Base-by-base conservation (phyloP, 306 rosid species). In the Castanea crenata region DNA sequence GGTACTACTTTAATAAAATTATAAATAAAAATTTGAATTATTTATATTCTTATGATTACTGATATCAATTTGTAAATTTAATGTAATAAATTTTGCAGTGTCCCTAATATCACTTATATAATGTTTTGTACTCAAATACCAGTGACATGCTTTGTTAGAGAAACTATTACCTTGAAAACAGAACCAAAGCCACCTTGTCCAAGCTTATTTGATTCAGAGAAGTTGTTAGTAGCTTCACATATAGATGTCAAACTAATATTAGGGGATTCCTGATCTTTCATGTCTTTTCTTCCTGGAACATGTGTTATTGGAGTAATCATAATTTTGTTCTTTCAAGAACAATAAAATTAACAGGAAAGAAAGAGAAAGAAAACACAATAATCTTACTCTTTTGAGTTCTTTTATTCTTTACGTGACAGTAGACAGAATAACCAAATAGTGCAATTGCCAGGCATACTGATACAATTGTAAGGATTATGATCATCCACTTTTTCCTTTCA, bases 161-260 rank as follows among this genome's bases (percentile, higher is more conserved):
- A 49, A 11, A 49, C 54, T 49, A 49, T 4, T 23, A 14, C 97
- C 91, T 88, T 90, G 80, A 84, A 92, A 80, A 92, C 97, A 20
- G 92, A 84, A 10, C 95, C 97, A 84, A 92, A 90, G 44, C 97
- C 94, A 69, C 94, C 94, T 85, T 89, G 82, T 41, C 97, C 97
- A 9, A 92, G 93, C 86, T 81, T 86, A 71, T 90, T 89, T 68
- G 81, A 79, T 68, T 76, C 79, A 51, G 90, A 88, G 31, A 93
- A 93, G 44, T 87, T 81, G 56, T 79, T 27, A 51, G 94, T 91
- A 63, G 91, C 97, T 32, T 12, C 76, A 19, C 84, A 65, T 13
- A 92, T 80, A n/a, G 89, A 78, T 81, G 61, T 74, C 80, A 87
- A 84, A 79, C 86, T 86, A 74, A 88, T 44, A 73, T 54, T 65